Base-by-base conservation (phyloP, 1,284 basidiomycete genomes). In the Cystobasidium pallidum region DNA sequence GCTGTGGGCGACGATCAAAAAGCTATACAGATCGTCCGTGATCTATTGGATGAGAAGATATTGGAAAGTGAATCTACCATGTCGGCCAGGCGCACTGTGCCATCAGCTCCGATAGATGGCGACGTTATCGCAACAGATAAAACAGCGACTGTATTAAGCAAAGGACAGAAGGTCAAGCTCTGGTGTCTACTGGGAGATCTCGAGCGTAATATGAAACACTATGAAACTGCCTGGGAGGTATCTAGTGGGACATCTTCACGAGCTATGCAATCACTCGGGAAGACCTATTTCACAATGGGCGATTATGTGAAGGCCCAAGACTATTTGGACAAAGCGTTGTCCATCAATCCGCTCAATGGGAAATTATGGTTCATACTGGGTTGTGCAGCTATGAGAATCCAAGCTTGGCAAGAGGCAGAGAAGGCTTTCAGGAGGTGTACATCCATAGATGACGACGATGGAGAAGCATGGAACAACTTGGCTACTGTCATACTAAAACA, bases 401-500 rank as follows among this genome's bases (percentile, higher is more conserved):
- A 95, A 81, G 84, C 88, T 67, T 97, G 93, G 94, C 85, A 86
- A 30, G 89, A 88, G 30, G 94, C 90, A 0, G 87, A 88, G 70
- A 88, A 90, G 58, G 89, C 91, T 0, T 99, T 99, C 82, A 84
- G 85, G 59, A 85, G 94, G 43, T 93, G 92, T 77, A 93, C 96
- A 0, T 84, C 86, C 10, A 88, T 99, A 73, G 94, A 98, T 75
- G 92, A 95, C 74, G 95, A 99, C 77, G 94, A 99, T 79, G 91
- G 88, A 2, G 95, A 99, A 84, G 94, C 92, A 75, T 99, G 96
- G 96, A 97, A 91, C 80, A 99, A 99, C 81, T 83, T 99, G 66
- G 96, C 95, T 26, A 94, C 90, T 75, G 90, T 94, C 78, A 97
- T 98, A 81, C 86, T 99, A 67, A 88, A 91, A 34, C 85, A 94